phyloP scores from a whole-genome alignment of 1,284 basidiomycete genomes.

The Apiotrichum mycotoxinovorans region DNA sequence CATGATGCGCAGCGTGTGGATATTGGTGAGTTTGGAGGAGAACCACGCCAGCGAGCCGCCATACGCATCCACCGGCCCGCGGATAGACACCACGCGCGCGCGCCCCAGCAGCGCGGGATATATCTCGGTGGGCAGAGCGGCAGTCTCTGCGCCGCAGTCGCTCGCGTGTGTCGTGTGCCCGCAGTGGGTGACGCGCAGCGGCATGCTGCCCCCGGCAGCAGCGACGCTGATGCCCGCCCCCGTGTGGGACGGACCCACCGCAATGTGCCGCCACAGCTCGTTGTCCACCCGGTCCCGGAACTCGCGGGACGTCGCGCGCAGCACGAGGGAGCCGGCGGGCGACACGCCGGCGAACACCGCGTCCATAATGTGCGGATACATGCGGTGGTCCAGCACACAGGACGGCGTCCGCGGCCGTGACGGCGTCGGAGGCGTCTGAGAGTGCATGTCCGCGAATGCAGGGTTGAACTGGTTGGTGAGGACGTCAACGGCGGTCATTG shows the following conservation, averaged over 20 bases:
- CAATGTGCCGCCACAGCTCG: conserved; percentile 4
- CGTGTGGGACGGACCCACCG: neutral
- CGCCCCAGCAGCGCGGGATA: neutral
- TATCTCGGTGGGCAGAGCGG: neutral
- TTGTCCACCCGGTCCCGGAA: conserved; percentile 9
- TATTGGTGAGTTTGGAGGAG: neutral
- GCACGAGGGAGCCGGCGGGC: conserved; percentile 1
- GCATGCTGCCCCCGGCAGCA: neutral
- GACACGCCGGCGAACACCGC: neutral
- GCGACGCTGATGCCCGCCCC: neutral
- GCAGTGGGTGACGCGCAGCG: conserved; percentile 3
- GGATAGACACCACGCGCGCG: neutral
- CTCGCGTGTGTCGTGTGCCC: neutral
- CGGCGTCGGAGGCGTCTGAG: too few relatives aligned
- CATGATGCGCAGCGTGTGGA: conserved; percentile 3
- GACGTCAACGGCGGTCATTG: neutral
- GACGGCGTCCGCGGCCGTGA: neutral
- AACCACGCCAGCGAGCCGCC: neutral
- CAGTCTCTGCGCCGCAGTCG: neutral
- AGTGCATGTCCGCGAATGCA: neutral
- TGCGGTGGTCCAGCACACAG: neutral
- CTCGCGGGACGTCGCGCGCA: conserved; percentile 8
- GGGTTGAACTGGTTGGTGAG: neutral
- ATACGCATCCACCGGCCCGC: neutral
- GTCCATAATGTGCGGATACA: conserved; percentile 6